Evolutionary conservation across 2,329 filamentous ascomycete genomes (phyloP).

Genomic region (Dothistroma septosporum): DNA sequence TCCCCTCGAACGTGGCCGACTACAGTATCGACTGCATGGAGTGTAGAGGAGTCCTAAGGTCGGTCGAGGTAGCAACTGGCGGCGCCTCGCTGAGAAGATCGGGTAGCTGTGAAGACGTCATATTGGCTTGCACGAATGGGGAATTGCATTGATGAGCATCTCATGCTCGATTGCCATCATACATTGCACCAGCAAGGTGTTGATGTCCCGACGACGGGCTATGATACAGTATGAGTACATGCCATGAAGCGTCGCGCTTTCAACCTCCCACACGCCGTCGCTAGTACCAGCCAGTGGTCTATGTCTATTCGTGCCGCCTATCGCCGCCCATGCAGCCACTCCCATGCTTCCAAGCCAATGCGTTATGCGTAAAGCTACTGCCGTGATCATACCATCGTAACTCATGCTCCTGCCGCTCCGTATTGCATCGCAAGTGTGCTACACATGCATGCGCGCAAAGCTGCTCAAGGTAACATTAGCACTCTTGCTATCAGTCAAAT

Average conservation of each 20-base stretch:
- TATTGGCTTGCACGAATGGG: not conserved
- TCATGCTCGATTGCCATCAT: not conserved
- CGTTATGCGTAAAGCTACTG: slow-evolving; percentile 14
- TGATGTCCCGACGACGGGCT: slow-evolving; percentile 2
- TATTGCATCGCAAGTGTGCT: slow-evolving; percentile 32
- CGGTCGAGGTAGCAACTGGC: too few relatives aligned
- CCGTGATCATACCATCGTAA: slow-evolving; percentile 26
- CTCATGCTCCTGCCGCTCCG: slow-evolving; percentile 32
- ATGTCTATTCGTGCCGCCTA: not conserved
- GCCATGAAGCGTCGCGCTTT: slow-evolving; percentile 9
- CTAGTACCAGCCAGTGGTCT: slow-evolving; percentile 14
- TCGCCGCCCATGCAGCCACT: not conserved
- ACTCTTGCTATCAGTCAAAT: slow-evolving; percentile 20
- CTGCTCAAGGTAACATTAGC: slow-evolving; percentile 34
- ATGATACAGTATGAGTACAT: slow-evolving; percentile 19
- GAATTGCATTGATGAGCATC: not conserved
- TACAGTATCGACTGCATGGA: not conserved
- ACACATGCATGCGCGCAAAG: slow-evolving; percentile 37
- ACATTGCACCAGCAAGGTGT: not conserved
- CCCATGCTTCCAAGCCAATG: slow-evolving; percentile 8
- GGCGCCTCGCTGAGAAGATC: too few relatives aligned
- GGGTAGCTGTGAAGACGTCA: too few relatives aligned
- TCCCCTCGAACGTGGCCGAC: not conserved
- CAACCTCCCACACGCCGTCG: slow-evolving; percentile 14
- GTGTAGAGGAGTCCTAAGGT: too few relatives aligned